Base-by-base conservation (phyloP, 2,329 filamentous ascomycete genomes). In the Microcyclospora tardicrescens region DNA sequence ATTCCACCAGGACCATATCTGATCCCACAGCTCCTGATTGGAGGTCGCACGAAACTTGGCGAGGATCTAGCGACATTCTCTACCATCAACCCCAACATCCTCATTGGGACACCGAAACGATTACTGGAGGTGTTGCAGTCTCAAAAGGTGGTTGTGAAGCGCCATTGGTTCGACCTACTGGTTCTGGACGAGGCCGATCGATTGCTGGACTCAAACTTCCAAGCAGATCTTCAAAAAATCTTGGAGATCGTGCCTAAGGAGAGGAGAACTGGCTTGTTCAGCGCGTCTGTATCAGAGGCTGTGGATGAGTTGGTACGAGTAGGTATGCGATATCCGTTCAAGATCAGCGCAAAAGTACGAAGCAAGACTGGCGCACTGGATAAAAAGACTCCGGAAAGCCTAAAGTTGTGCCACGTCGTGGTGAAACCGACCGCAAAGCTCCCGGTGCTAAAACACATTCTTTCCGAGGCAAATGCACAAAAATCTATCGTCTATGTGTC, bases 171-270 rank as follows among this genome's bases (percentile, higher is more conserved):
- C 49, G 89, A 98, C 58, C 77, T 85, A 36, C 73, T 98, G 10
- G 83, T 98, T 3, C 72, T 98, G 28, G 91, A 98, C 56, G 91
- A 98, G 64, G 91, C 89, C 36, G 91, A 98, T 61, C 74, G 91
- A 42, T 66, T 98, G 16, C 69, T 98, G 10, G 91, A 98, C 61
- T 71, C 96, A 15, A 91, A 93, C 5, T 96, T 98, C 63, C 91
- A 93, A 59, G 79, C 84, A 40, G 86, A 94, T 49, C 63, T 98
- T 19, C 84, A 91, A 50, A 83, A 77, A 39, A 94, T 96, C 31
- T 65, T 98, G 15, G 75, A 77, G 0, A 74, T 82, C 12, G 65
- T 98, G 5, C 91, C 91, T 0, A 98, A 98, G 57, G 91, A 98
- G 59, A 72, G 91, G 37, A 74, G 91, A 35, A 98, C 91, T 0